phyloP scores from a whole-genome alignment of 2,329 filamentous ascomycete genomes.

The Beauveria pseudobassiana region DNA sequence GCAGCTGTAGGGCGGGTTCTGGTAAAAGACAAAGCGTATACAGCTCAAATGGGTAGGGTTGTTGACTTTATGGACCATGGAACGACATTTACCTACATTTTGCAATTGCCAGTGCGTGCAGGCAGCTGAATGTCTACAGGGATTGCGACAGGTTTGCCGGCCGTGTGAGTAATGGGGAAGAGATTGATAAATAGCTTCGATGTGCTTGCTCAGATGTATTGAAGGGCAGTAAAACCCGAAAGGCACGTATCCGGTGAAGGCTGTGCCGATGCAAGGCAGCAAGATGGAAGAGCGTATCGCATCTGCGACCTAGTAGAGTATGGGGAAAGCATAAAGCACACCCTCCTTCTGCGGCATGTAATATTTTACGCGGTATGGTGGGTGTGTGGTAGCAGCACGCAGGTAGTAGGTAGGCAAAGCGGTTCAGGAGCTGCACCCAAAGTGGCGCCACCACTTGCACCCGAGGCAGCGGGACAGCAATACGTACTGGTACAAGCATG shows the following conservation, averaged over 20 bases:
- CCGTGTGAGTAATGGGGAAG: background rate
- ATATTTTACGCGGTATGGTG: background rate
- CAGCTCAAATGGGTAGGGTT: background rate
- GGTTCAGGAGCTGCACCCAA: conserved; percentile 4
- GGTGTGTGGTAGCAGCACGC: background rate
- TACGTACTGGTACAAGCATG: background rate
- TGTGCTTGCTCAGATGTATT: background rate
- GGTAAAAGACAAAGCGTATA: background rate
- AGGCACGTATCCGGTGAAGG: background rate
- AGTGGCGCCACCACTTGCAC: background rate
- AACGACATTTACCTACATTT: background rate
- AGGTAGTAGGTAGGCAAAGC: background rate
- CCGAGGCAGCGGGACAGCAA: conserved; percentile 1
- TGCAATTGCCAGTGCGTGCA: background rate
- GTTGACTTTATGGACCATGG: background rate
- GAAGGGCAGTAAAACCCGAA: background rate
- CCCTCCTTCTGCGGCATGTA: background rate
- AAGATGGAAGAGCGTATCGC: background rate
- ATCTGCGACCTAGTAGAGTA: background rate
- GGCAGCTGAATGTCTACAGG: background rate
- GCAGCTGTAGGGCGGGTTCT: background rate
- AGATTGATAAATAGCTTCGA: background rate
- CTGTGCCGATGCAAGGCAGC: background rate
- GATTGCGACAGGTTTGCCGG: background rate
- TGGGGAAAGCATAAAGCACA: background rate